Evolutionary conservation across 495 filamentous ascomycete species (phyloP), one percentile per base, ranked within the genome.

Genomic region (Mytilinidion resinicola): DNA sequence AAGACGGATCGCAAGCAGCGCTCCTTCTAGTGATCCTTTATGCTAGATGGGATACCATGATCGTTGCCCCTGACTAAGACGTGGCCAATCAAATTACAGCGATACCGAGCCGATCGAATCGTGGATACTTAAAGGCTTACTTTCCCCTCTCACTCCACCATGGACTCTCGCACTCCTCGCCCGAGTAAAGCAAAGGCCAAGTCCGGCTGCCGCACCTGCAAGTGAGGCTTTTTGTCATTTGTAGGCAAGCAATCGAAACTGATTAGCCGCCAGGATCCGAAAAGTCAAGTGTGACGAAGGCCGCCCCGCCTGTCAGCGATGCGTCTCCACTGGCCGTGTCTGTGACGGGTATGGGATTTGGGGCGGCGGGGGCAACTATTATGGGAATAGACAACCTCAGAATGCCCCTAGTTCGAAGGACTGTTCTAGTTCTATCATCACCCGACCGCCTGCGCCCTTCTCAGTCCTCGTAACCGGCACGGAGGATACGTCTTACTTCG

Each of bases 241-340:
- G 15, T 7, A 9, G 21, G 0, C 33, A 25, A 25, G 3, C 47
- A 25, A 48, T 53, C 60, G 25, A 30, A 30, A 6, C 25, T 30
- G 49, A 46, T 57, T 39, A 30, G 25, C 25, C 25, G 25, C 25
- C 25, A 72, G 74, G 44, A 66, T 68, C 21, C 69, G 76, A 39
- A 63, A 70, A 37, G 69, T 78, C 19, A 78, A 78, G 52, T 78
- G 76, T 44, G 76, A 77, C 49, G 75, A 77, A 44, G 60, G 66
- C 25, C 68, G 67, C 17, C 76, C 76, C 0, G 56, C 59, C 17
- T 78, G 76, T 53, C 57, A 66, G 17, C 67, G 72, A 48, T 78
- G 76, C 62, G 43, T 55, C 8, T 70, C 57, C n/a, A 74, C 69
- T 14, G 74, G 75, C 19, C 66, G 71, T 36, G 67, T 63, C 19